phyloP scores from a whole-genome alignment of 2,329 filamentous ascomycete species.

The Penicillium sp. region DNA sequence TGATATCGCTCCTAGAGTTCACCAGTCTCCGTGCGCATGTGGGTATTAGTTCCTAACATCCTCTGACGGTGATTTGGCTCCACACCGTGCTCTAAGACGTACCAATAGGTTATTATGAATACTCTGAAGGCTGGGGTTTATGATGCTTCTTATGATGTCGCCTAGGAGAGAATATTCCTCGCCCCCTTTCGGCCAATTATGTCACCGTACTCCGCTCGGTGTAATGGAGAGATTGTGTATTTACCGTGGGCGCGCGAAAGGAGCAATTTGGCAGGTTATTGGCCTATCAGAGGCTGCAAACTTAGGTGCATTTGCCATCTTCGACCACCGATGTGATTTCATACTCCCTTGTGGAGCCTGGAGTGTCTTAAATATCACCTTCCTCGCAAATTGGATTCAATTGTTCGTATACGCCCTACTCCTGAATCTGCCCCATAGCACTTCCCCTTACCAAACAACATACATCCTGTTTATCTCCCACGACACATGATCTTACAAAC shows the following conservation, averaged over 20 bases:
- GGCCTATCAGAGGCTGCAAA: constrained; percentile 11
- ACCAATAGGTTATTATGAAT: background rate
- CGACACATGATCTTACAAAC: constrained; percentile 1
- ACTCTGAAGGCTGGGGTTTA: background rate
- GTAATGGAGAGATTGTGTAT: constrained; percentile 7
- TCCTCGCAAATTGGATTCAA: constrained; percentile 1
- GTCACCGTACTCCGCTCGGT: constrained; percentile 16
- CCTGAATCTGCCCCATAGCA: constrained; percentile 12
- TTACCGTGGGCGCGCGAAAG: constrained; percentile 10
- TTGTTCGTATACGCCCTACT: constrained; percentile 10
- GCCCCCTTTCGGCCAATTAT: constrained; percentile 23
- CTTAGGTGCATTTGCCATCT: constrained; percentile 13
- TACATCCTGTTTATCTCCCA: background rate
- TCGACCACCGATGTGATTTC: constrained; percentile 17
- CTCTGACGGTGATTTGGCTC: constrained; percentile 8
- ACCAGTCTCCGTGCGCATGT: constrained; percentile 16
- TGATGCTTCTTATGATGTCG: constrained; percentile 22
- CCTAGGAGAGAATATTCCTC: background rate
- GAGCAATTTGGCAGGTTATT: constrained; percentile 6
- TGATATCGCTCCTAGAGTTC: constrained; percentile 5
- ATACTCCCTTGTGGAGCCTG: constrained; percentile 5
- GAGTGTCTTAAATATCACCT: constrained; percentile 14
- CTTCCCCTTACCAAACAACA: background rate
- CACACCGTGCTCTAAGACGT: background rate
- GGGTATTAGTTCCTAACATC: constrained; percentile 14